Base-by-base conservation (phyloP, 106 monocot genomes). In the Dioscorea zingiberensis region DNA sequence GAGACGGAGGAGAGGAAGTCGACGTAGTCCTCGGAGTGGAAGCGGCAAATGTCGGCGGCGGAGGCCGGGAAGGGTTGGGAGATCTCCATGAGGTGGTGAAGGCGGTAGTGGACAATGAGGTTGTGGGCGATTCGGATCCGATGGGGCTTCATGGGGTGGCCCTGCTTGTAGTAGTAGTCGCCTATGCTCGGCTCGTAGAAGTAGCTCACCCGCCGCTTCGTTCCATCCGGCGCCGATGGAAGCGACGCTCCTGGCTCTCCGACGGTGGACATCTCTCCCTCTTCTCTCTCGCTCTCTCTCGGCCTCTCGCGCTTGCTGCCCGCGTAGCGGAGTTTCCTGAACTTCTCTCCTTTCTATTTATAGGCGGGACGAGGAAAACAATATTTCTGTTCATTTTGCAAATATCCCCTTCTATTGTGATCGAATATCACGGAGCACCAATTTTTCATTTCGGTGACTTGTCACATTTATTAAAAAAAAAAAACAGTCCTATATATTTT, bases 101-200 rank as follows among this genome's bases (percentile, higher is more conserved):
- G 66, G 49, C 4, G 4, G 66, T 66, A 66, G 66, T 66, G 66
- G 17, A 53, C 49, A 3, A 54, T 17, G 17, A 66, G 66, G 17
- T 44, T 24, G 15, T 66, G 66, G 12, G 66, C 49, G 49, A 66
- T 66, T 1, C 51, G 23, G 22, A 66, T 66, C 0, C 66, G 66
- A 49, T 66, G 66, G 49, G 66, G 66, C 51, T 66, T 66, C 66
- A 66, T 66, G 22, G 66, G 66, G 25, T 66, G 66, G 26, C 66
- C 66, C 26, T 66, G 66, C 7, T 49, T 49, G 25, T 66, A 66
- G 66, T 51, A 66, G 49, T 66, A 54, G 25, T 66, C 27, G 25
- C 66, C 66, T 9, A 66, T 53, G n/a, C 7, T 22, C n/a, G 66
- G 66, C 22, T 66, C 66, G 51, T 66, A 66, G 25, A 51, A 66